phyloP scores from a whole-genome alignment of 2,329 filamentous ascomycete genomes.

The Talaromyces marneffei region DNA sequence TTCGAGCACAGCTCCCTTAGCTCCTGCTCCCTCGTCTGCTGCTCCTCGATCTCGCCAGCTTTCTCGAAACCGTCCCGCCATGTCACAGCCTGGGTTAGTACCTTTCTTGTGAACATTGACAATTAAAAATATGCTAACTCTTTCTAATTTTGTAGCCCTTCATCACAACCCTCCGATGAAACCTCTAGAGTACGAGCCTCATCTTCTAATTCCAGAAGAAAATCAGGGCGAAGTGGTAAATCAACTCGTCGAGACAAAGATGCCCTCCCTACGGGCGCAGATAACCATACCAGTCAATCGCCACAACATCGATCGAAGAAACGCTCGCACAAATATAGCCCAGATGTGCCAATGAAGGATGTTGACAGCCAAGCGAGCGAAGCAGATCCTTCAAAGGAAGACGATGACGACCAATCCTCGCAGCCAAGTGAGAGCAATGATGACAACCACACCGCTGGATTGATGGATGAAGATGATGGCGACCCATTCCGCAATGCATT shows the following conservation, averaged over 20 bases:
- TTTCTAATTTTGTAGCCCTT: slow-evolving; percentile 45
- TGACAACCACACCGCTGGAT: slow-evolving; percentile 47
- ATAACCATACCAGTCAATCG: slow-evolving; percentile 29
- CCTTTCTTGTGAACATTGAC: background rate
- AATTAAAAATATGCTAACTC: background rate
- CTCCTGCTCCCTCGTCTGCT: slow-evolving; percentile 32
- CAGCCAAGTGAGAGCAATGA: slow-evolving; percentile 61
- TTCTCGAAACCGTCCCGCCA: slow-evolving; percentile 31
- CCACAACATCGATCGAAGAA: slow-evolving; percentile 48
- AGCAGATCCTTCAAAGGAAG: slow-evolving; percentile 24
- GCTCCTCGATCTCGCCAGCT: slow-evolving; percentile 40
- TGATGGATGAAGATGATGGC: slow-evolving; percentile 52
- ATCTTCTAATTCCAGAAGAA: slow-evolving; percentile 63
- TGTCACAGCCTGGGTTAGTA: slow-evolving; percentile 40
- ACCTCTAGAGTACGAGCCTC: slow-evolving; percentile 50
- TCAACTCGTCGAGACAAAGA: slow-evolving; percentile 42
- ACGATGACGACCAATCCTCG: slow-evolving; percentile 53
- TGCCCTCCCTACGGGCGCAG: slow-evolving; percentile 23
- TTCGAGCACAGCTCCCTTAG: slow-evolving; percentile 40
- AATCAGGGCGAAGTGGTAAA: slow-evolving; percentile 68
- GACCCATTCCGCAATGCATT: slow-evolving; percentile 56
- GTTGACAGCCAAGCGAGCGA: slow-evolving; percentile 51
- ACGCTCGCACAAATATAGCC: slow-evolving; percentile 49
- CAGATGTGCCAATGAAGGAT: slow-evolving; percentile 67
- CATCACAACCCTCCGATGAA: slow-evolving; percentile 60